Evolutionary conservation across 2,329 filamentous ascomycete genomes (phyloP).

Genomic region (Arthroderma uncinatum): DNA sequence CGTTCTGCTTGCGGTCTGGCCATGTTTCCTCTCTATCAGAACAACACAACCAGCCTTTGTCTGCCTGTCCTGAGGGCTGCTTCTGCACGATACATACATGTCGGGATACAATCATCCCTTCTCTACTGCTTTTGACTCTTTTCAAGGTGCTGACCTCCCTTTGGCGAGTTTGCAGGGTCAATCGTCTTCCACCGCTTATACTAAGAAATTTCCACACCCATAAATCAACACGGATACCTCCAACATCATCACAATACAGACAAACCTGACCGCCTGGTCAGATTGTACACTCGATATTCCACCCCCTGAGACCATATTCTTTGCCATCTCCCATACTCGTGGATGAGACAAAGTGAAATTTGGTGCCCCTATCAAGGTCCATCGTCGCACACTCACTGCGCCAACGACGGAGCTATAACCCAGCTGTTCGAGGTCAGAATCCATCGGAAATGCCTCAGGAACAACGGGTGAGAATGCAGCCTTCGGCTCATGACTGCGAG

Average conservation of each 20-base stretch:
- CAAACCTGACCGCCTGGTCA: background rate
- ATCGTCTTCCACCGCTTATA: background rate
- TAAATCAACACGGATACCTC: background rate
- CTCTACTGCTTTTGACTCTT: background rate
- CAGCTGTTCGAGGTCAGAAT: background rate
- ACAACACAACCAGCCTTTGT: conserved; percentile 2
- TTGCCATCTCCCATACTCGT: background rate
- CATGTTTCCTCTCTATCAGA: background rate
- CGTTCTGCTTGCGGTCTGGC: background rate
- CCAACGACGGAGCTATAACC: background rate
- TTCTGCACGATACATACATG: background rate
- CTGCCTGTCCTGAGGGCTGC: background rate
- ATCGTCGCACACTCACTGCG: background rate
- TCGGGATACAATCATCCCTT: background rate
- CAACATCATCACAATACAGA: background rate
- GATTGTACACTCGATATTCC: background rate
- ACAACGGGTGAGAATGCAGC: conserved; percentile 1
- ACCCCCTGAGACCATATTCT: background rate
- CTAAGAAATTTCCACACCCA: conserved; percentile 2
- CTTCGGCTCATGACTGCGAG: conserved; percentile 1
- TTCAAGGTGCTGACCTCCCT: background rate
- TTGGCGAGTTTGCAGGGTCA: background rate
- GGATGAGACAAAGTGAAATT: background rate
- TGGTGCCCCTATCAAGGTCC: background rate
- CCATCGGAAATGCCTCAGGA: conserved; percentile 1